phyloP scores from a whole-genome alignment of 1,139 yeast species.

The Candida buenavistaensis region DNA sequence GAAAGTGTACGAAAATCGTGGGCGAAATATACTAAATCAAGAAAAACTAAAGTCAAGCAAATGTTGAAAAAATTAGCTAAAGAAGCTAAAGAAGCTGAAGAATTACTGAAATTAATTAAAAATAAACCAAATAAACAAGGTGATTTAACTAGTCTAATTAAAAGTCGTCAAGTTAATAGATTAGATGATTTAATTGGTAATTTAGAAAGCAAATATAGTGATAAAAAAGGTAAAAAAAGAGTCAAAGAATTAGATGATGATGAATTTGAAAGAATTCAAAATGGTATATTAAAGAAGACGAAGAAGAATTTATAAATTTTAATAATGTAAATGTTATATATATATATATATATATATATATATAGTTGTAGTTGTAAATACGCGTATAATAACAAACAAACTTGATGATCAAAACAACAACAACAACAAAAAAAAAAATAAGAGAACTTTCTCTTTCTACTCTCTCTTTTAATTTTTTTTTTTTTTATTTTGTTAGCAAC shows the following conservation, averaged over 20 bases:
- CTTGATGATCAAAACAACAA: too few species aligned
- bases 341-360: constrained; percentile 1
- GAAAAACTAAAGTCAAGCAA: constrained; percentile 47
- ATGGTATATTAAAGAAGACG: constrained; percentile 16
- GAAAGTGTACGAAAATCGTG: constrained; percentile 40
- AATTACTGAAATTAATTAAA: constrained; percentile 51
- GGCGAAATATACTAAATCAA: constrained; percentile 51
- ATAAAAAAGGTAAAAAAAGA: constrained; percentile 38
- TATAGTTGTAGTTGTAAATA: not conserved
- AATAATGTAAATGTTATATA: too few species aligned
- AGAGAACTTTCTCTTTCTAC: too few species aligned
- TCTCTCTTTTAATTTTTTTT: too few species aligned
- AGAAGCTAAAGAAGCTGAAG: constrained; percentile 73
- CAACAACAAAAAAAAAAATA: too few species aligned
- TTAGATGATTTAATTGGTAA: constrained; percentile 50
- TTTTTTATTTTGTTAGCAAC: not conserved
- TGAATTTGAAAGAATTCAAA: constrained; percentile 32
- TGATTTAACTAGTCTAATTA: constrained; percentile 54
- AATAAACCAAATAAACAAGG: constrained; percentile 35
- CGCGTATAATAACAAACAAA: too few species aligned
- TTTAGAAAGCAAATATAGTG: constrained; percentile 57
- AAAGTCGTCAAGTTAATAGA: constrained; percentile 39
- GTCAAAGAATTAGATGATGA: constrained; percentile 34
- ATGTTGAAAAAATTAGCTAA: constrained; percentile 47
- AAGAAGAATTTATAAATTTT: too few species aligned